Base-by-base conservation (phyloP, 2,329 filamentous ascomycete genomes). In the Ramularia endophylla region DNA sequence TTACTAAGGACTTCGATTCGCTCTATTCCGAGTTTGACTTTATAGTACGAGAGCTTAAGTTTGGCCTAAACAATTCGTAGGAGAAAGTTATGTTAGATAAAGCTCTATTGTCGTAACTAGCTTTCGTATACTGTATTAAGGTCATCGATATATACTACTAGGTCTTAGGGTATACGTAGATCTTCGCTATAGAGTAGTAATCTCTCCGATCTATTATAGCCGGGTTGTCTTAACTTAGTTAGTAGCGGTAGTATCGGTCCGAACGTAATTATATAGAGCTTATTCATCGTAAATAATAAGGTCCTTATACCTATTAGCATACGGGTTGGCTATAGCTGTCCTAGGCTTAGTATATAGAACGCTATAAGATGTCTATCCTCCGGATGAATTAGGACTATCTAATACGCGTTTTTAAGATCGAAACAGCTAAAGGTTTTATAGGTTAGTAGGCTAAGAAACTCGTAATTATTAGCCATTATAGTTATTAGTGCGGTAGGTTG, bases 351-450 rank as follows among this genome's bases (percentile, higher is more conserved):
- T 27, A 41, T 17, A n/a, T 15, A 29, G 29, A 41, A 41, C 9
- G 31, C 22, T 8, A 41, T 31, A 25, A 29, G 31, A 25, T 41
- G 25, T 11, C 31, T 20, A 27, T 41, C 13, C 8, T 41, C 9
- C 6, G 25, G 32, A 18, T 41, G 18, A 16, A 41, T 41, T 17
- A 36, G n/a, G 2, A 41, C 31, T 36, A 35, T 29, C 39, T 36
- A 41, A 25, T 41, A 41, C 13, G n/a, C 22, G 22, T 36, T 36
- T 32, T 41, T 41, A n/a, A n/a, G n/a, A n/a, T n/a, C n/a, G n/a
- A n/a, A n/a, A n/a, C n/a, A n/a, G n/a, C n/a, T n/a, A n/a, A 27
- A 41, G 3, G 9, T 27, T 9, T 13, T 18, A 29, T 41, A 29
- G 4, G n/a, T 41, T 29, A 35, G 38, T 13, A 25, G 18, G 12